A percentile compares a stretch with the other conserved stretches of the same genome.
Conservation (phyloP, 2,329 filamentous ascomycete species). For the Trichoderma hamatum region DNA sequence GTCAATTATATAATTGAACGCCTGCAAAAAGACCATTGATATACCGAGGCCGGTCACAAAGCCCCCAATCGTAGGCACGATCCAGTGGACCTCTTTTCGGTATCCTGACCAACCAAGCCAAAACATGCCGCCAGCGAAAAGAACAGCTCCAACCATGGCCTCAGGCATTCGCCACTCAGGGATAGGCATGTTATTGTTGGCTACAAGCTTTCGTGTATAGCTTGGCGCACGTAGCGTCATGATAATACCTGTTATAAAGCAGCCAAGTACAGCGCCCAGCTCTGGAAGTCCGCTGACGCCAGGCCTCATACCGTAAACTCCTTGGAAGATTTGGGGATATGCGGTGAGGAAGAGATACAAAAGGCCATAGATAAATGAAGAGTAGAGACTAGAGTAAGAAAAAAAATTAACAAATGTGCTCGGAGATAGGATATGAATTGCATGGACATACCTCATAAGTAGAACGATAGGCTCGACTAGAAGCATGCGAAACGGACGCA, state of each 20-base stretch:
- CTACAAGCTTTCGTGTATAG: neutral
- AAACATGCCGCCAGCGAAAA: constrained; percentile 16
- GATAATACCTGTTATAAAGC: neutral
- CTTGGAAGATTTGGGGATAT: neutral
- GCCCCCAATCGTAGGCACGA: constrained; percentile 4
- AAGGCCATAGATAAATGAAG: neutral
- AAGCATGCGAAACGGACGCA: constrained; percentile 3
- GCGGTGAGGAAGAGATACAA: neutral
- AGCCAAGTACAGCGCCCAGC: neutral
- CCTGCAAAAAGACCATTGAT: constrained; percentile 10
- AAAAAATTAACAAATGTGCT: neutral
- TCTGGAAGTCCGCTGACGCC: constrained; percentile 5
- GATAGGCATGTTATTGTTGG: neutral
- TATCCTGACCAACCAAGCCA: constrained; percentile 6
- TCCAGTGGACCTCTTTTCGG: constrained; percentile 8
- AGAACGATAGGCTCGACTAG: constrained; percentile 2
- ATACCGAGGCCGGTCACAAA: neutral
- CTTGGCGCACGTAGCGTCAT: neutral
- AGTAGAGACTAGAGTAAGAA: neutral
- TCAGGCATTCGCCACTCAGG: constrained; percentile 12
- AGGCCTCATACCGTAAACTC: neutral
- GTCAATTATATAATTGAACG: constrained; percentile 7
- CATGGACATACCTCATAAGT: neutral
- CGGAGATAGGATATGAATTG: neutral
- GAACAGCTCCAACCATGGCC: constrained; percentile 6